phyloP scores from a whole-genome alignment of 495 filamentous ascomycete species.

The Penicillium manginii region DNA sequence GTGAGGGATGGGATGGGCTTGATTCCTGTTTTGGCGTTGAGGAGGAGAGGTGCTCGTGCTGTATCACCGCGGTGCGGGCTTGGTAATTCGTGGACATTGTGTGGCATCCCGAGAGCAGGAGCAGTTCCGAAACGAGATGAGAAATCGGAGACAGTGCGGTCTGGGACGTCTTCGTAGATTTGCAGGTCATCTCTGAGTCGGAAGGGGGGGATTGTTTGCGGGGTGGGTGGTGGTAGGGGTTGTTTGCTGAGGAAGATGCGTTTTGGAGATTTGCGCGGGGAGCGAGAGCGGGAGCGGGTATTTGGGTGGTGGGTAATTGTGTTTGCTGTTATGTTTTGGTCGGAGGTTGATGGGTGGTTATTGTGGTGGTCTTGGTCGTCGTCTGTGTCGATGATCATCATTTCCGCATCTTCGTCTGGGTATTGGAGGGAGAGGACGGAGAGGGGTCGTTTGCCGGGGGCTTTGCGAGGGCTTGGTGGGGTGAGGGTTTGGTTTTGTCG shows the following conservation, averaged over 20 bases:
- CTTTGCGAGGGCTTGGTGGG: conserved; percentile 34
- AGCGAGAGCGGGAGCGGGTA: conserved; percentile 11
- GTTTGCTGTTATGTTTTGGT: conserved; percentile 50
- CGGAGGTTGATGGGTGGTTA: conserved; percentile 27
- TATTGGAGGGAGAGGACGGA: conserved; percentile 40
- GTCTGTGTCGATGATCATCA: conserved; percentile 37
- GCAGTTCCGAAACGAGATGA: no score
- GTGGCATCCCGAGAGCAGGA: no score
- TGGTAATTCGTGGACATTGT: no score
- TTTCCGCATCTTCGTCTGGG: conserved; percentile 29
- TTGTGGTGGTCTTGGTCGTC: conserved; percentile 18
- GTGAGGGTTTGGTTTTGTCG: conserved; percentile 25
- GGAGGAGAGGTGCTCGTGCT: not conserved
- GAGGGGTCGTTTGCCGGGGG: conserved; percentile 46
- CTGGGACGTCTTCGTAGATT: conserved; percentile 46
- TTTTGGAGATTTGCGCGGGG: not conserved
- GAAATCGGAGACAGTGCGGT: conserved; percentile 9
- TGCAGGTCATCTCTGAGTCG: conserved; percentile 37
- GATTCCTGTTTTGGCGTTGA: not conserved
- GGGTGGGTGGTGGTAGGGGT: conserved; percentile 34
- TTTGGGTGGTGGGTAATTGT: conserved; percentile 10
- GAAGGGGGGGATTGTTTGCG: conserved; percentile 30
- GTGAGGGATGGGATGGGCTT: not conserved
- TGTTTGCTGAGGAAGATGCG: conserved; percentile 29
- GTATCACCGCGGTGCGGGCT: no score